phyloP scores from a whole-genome alignment of 1,284 basidiomycete species.

The Ganoderma sp. region DNA sequence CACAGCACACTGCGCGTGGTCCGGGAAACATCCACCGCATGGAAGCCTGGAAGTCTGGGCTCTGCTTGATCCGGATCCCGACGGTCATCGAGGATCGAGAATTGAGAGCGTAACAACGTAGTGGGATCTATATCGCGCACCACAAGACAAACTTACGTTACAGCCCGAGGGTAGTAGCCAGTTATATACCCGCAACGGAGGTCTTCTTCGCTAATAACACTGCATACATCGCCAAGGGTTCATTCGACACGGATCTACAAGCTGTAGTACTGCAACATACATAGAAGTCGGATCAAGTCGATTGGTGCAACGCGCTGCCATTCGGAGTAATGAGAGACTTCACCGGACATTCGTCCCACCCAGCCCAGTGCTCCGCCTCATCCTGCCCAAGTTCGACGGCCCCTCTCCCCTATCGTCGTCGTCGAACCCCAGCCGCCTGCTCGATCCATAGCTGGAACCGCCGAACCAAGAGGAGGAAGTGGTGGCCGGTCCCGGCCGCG shows the following conservation, averaged over 20 bases:
- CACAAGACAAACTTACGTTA: neutral
- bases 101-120: neutral
- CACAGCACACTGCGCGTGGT: neutral
- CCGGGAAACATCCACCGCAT: neutral
- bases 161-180: neutral
- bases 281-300: neutral
- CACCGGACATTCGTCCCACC: constrained; percentile 69
- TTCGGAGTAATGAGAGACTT: neutral
- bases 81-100: too few species aligned
- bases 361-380: constrained; percentile 71
- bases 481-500: constrained; percentile 16
- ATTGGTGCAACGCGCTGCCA: neutral
- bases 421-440: constrained; percentile 27
- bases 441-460: constrained; percentile 11
- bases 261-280: neutral
- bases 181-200: neutral
- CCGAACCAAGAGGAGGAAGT: constrained; percentile 22
- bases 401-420: constrained; percentile 70
- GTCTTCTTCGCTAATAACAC: neutral
- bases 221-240: neutral
- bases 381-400: constrained; percentile 65
- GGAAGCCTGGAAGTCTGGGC: neutral
- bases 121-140: neutral
- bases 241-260: neutral
- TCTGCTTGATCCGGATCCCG: neutral